phyloP scores from a whole-genome alignment of 2,329 filamentous ascomycete genomes.

The Colletotrichum sp. region DNA sequence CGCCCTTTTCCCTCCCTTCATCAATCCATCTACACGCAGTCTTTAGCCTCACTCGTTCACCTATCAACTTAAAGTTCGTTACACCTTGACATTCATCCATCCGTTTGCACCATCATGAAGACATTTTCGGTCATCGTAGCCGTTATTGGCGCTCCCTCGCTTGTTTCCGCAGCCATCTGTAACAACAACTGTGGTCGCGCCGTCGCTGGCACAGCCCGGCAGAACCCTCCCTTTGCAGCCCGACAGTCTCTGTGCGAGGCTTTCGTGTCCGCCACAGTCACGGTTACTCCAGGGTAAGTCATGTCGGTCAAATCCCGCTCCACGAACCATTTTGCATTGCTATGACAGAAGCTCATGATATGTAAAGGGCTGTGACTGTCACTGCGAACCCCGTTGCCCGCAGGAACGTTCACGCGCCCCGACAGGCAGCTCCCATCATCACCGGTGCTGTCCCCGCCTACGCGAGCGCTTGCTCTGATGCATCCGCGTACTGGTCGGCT shows the following conservation, averaged over 20 bases:
- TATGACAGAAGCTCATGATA: neutral
- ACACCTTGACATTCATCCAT: neutral
- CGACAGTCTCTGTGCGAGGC: neutral
- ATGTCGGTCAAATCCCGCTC: neutral
- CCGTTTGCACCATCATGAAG: neutral
- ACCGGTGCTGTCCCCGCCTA: slow-evolving; percentile 15
- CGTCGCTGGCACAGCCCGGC: slow-evolving; percentile 4
- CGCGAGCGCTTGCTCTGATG: slow-evolving; percentile 19
- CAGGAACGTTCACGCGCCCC: slow-evolving; percentile 1
- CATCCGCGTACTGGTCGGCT: slow-evolving; percentile 20
- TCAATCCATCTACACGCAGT: neutral
- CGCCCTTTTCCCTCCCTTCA: neutral
- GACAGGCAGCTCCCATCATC: neutral
- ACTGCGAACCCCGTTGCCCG: neutral
- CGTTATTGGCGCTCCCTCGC: neutral
- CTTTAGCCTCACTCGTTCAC: neutral
- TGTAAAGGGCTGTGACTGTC: neutral
- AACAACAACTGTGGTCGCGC: slow-evolving; percentile 19
- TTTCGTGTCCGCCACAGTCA: slow-evolving; percentile 10
- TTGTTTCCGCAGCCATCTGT: neutral
- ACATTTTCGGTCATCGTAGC: neutral
- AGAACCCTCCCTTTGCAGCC: neutral
- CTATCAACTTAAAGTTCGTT: neutral
- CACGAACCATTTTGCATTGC: neutral
- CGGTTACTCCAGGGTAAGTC: slow-evolving; percentile 11